Conservation (phyloP, 305 asterid genomes). For the Fraxinus paxiana region DNA sequence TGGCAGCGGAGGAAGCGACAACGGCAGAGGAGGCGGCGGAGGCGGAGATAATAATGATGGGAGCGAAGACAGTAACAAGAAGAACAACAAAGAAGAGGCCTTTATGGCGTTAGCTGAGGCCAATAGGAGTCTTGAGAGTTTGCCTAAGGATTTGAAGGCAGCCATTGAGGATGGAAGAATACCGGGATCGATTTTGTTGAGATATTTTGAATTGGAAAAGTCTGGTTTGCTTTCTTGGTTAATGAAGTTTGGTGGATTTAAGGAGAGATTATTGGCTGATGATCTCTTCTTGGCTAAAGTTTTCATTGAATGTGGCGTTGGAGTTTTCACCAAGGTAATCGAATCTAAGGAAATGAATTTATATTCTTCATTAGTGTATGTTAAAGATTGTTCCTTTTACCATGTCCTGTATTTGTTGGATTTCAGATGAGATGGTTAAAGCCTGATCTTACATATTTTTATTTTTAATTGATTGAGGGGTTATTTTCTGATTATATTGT, state of each 20-base stretch:
- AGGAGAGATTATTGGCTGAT: conserved; percentile 91
- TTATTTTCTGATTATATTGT: not conserved
- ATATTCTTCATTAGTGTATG: not conserved
- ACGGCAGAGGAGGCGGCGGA: conserved; percentile 35
- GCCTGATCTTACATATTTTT: not conserved
- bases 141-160: conserved; percentile 75
- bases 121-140: conserved; percentile 67
- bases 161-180: conserved; percentile 69
- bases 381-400: not conserved
- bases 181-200: conserved; percentile 59
- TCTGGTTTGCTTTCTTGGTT: conserved; percentile 67
- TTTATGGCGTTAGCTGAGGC: conserved; percentile 73
- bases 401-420: not conserved
- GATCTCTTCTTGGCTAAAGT: conserved; percentile 86
- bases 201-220: conserved; percentile 65
- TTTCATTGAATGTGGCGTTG: conserved; percentile 87
- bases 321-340: conserved; percentile 81
- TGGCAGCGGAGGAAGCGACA: conserved; percentile 28
- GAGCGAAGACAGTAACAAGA: conserved; percentile 39
- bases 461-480: not conserved
- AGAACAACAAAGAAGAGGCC: conserved; percentile 56
- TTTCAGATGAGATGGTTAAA: not conserved
- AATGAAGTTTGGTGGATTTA: conserved; percentile 72
- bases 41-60: conserved; percentile 27
- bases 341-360: not conserved